Evolutionary conservation across 75 land plant genomes (phyloP).

Genomic region (Pinus tabuliformis): DNA sequence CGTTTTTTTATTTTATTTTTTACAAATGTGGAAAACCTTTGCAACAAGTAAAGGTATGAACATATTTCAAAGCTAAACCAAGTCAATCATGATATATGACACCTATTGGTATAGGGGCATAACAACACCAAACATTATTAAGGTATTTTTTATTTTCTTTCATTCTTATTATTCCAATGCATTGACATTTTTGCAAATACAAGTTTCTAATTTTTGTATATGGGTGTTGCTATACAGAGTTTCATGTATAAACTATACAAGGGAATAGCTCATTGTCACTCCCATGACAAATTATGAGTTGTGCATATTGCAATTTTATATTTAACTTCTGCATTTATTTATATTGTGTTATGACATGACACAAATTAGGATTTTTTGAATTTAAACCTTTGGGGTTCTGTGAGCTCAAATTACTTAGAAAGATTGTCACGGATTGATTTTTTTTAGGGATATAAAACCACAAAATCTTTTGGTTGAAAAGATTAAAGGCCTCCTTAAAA

Average conservation of each 20-base stretch:
- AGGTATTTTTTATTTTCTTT: conserved; percentile 1
- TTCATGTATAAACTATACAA: conserved; percentile 51
- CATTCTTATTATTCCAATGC: neutral
- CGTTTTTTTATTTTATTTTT: too few species aligned
- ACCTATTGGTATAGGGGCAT: too few species aligned
- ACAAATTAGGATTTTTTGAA: too few species aligned
- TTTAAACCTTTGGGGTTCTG: neutral
- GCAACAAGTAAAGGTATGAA: too few species aligned
- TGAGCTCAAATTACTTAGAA: neutral
- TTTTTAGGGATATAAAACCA: conserved; percentile 38
- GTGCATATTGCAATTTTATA: too few species aligned
- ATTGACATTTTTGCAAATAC: neutral
- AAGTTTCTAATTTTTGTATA: neutral
- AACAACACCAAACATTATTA: neutral
- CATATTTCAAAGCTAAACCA: too few species aligned
- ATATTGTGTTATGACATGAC: too few species aligned
- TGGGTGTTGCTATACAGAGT: conserved; percentile 9
- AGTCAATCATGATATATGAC: too few species aligned
- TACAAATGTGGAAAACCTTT: too few species aligned
- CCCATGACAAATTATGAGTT: conserved; percentile 6
- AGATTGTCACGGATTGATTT: too few species aligned
- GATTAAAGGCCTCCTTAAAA: conserved; percentile 30
- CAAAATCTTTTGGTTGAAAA: conserved; percentile 44
- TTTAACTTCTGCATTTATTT: too few species aligned
- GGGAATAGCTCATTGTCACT: conserved; percentile 37